Evolutionary conservation across 768 basidiomycete genomes (phyloP).

Genomic region (Tulasnella sp.): DNA sequence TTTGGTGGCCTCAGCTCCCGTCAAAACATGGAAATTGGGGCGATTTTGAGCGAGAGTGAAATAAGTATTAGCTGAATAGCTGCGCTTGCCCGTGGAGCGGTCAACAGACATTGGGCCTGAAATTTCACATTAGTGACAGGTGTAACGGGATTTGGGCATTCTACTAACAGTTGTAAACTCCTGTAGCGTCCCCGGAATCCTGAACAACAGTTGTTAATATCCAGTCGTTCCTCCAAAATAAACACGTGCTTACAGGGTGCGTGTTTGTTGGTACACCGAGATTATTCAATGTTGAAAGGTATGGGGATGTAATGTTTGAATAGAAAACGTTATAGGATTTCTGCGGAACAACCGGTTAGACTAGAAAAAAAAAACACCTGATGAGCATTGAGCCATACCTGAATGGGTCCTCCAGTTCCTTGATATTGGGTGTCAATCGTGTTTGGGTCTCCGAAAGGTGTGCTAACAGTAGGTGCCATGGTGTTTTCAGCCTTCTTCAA

Average conservation of each 20-base stretch:
- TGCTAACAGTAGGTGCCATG: background rate
- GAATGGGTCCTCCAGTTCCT: background rate
- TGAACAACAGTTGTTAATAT: too few relatives aligned
- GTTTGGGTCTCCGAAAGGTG: conserved; percentile 5
- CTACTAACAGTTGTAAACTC: conserved; percentile 8
- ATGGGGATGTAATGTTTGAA: conserved; percentile 8
- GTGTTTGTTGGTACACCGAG: background rate
- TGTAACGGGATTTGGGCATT: background rate
- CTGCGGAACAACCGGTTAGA: too few relatives aligned
- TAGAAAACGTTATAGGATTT: conserved; percentile 7
- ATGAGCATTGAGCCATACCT: background rate
- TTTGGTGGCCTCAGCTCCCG: conserved; percentile 1
- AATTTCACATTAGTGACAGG: background rate
- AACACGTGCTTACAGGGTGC: background rate
- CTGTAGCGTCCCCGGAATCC: background rate
- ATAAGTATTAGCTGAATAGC: conserved; percentile 10
- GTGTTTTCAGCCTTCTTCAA: conserved; percentile 3
- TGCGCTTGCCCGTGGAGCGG: conserved; percentile 4
- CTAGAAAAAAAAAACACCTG: background rate
- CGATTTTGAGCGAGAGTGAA: background rate
- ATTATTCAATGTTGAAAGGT: background rate
- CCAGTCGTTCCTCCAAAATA: background rate
- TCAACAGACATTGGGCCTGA: conserved; percentile 4
- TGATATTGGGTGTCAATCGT: background rate
- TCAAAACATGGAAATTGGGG: conserved; percentile 4